phyloP scores from a whole-genome alignment of 352 stramenopile genomes.

The Phytopythium ostracodes region DNA sequence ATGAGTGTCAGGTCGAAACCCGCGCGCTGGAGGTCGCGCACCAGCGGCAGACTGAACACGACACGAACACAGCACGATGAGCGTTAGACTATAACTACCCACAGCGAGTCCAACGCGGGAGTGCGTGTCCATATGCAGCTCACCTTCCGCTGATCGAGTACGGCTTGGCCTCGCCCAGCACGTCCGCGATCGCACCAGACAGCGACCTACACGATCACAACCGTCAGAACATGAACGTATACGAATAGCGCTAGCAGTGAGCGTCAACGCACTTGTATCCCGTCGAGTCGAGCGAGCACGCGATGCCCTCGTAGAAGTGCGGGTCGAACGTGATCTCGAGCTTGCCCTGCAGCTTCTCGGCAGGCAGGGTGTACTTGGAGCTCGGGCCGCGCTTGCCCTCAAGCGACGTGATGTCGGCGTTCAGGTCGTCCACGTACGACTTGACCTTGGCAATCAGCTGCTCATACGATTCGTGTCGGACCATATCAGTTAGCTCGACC shows the following conservation, averaged over 20 bases:
- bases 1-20: conserved; percentile 76
- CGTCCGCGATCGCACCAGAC: conserved; percentile 62
- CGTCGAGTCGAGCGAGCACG: conserved; percentile 88
- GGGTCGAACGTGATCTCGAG: conserved; percentile 86
- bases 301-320: conserved; percentile 87
- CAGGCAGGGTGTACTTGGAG: conserved; percentile 90
- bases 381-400: conserved; percentile 80
- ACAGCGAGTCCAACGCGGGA: not conserved
- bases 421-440: conserved; percentile 87
- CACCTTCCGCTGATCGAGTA: conserved; percentile 91
- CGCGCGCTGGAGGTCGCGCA: conserved; percentile 71
- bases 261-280: conserved; percentile 63
- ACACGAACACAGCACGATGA: not conserved
- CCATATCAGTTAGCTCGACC: not conserved
- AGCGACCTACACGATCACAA: conserved; percentile 43
- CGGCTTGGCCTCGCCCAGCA: conserved; percentile 80
- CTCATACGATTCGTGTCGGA: not conserved
- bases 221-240: too few relatives aligned
- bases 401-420: conserved; percentile 76
- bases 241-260: too few relatives aligned
- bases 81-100: too few relatives aligned
- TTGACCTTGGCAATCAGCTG: conserved; percentile 70
- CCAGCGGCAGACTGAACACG: conserved; percentile 49
- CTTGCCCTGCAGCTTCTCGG: conserved; percentile 74
- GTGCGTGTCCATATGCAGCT: not conserved